A percentile compares a stretch with the other conserved stretches of the same genome.
phyloP scores from a whole-genome alignment of 768 basidiomycete genomes.

The Cyclocybe aegerita region DNA sequence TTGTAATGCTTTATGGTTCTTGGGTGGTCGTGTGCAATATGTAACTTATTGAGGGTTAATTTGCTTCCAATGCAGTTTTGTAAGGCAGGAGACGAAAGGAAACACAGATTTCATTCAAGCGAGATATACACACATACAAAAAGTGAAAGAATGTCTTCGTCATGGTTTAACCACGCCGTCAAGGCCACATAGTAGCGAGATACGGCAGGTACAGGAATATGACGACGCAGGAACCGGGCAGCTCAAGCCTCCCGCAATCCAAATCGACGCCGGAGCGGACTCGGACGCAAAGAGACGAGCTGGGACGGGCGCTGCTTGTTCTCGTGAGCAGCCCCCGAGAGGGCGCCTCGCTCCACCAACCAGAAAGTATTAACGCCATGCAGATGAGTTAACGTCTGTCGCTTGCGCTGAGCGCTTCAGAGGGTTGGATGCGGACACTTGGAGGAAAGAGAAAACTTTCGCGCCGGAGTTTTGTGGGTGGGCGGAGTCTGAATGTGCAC shows the following conservation, averaged over 20 bases:
- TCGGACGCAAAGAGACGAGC: constrained; percentile 37
- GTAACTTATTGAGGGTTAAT: constrained; percentile 10
- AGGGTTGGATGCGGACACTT: constrained; percentile 68
- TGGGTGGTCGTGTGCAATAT: constrained; percentile 6
- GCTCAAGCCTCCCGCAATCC: constrained; percentile 41
- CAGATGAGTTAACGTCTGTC: constrained; percentile 51
- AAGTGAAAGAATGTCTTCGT: constrained; percentile 49
- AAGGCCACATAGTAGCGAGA: constrained; percentile 73
- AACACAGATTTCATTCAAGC: neutral
- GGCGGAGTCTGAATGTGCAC: constrained; percentile 29
- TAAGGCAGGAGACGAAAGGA: neutral
- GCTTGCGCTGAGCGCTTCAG: constrained; percentile 60
- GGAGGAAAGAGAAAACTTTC: constrained; percentile 26
- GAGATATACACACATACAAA: neutral
- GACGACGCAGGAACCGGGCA: constrained; percentile 53
- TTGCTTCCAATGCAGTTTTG: neutral
- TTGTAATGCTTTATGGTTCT: constrained; percentile 1
- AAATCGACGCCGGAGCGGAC: constrained; percentile 61
- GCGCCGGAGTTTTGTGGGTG: constrained; percentile 20
- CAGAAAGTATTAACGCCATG: constrained; percentile 61
- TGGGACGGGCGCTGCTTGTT: constrained; percentile 33
- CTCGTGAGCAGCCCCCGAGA: constrained; percentile 39
- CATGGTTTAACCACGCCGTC: constrained; percentile 86
- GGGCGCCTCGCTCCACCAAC: constrained; percentile 78
- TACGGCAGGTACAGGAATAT: constrained; percentile 86